Evolutionary conservation across 176 grass and related monocot genomes (phyloP).

Genomic region (Juncus effusus): DNA sequence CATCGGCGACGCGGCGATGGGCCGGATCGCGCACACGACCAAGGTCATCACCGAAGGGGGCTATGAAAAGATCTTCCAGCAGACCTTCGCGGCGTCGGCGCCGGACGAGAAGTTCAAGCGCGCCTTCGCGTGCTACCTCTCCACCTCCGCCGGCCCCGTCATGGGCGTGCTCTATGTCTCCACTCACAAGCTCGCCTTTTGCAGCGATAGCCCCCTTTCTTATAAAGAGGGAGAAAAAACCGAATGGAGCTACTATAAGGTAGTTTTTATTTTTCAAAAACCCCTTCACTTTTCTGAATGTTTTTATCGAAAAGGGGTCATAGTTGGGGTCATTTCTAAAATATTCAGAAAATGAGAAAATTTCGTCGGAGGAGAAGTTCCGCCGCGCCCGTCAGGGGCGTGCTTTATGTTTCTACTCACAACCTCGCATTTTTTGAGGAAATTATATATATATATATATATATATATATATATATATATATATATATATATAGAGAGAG

Average conservation of each 20-base stretch:
- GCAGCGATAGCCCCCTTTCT: slow-evolving; percentile 85
- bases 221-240: slow-evolving; percentile 79
- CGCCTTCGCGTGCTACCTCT: slow-evolving; percentile 81
- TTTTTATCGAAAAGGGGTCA: too few relatives aligned
- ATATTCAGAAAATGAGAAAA: too few relatives aligned
- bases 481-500: too few relatives aligned
- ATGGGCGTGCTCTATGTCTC: slow-evolving; percentile 95
- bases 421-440: slow-evolving; percentile 92
- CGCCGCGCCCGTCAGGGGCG: slow-evolving; percentile 90
- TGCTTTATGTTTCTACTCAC: slow-evolving; percentile 79
- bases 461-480: too few relatives aligned
- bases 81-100: slow-evolving; percentile 57
- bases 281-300: too few relatives aligned
- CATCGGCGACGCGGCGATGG: slow-evolving; percentile 92
- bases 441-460: too few relatives aligned
- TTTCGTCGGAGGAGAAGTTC: slow-evolving; percentile 68
- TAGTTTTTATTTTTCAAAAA: slow-evolving; percentile 8
- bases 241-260: slow-evolving; percentile 99
- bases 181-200: slow-evolving; percentile 83
- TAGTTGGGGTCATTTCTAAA: too few relatives aligned
- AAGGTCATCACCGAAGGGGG: slow-evolving; percentile 98
- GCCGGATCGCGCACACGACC: slow-evolving; percentile 78
- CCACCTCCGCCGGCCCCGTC: slow-evolving; percentile 90
- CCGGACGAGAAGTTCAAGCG: slow-evolving; percentile 86
- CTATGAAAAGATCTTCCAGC: slow-evolving; percentile 96